These are phyloP conservation scores for Aspergillus baeticus DNA, from an alignment of 495 filamentous ascomycete genomes.

Conservation along the genomic window DNA sequence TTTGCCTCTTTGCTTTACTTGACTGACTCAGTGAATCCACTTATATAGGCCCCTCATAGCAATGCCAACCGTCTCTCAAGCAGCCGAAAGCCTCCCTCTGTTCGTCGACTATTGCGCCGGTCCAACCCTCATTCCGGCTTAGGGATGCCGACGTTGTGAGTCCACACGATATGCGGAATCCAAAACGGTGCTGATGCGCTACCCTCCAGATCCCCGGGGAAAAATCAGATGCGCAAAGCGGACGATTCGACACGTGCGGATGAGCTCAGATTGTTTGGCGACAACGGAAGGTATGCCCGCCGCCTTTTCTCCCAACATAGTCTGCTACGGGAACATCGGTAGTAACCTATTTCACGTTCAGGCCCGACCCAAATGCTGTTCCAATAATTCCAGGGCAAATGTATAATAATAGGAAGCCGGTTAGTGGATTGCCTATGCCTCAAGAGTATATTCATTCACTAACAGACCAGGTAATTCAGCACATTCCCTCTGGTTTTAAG, in stretches of 20 bases:
- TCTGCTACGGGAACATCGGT: too few species aligned
- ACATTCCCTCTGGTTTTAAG: slow-evolving; percentile 18
- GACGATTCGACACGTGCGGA: slow-evolving; percentile 2
- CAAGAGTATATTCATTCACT: not conserved
- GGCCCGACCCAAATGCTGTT: slow-evolving; percentile 18
- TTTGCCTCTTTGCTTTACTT: too few species aligned
- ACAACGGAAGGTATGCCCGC: not conserved
- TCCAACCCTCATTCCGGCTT: slow-evolving; percentile 22
- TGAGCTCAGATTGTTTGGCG: slow-evolving; percentile 20
- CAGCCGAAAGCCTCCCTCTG: slow-evolving; percentile 17
- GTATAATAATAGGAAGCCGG: slow-evolving; percentile 8
- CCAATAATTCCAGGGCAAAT: slow-evolving; percentile 22
- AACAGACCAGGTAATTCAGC: slow-evolving; percentile 1
- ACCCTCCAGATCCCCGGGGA: slow-evolving; percentile 3
- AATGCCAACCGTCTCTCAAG: slow-evolving; percentile 30
- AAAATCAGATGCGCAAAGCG: slow-evolving; percentile 6
- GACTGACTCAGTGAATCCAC: not conserved
- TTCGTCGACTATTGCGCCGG: slow-evolving; percentile 27
- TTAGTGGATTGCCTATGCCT: slow-evolving; percentile 4
- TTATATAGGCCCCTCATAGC: slow-evolving; percentile 22
- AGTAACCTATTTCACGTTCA: slow-evolving; percentile 6
- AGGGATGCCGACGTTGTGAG: slow-evolving; percentile 32
- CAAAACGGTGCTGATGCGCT: slow-evolving; percentile 6
- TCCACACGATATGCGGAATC: slow-evolving; percentile 9
- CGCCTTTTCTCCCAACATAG: not conserved